These are phyloP conservation scores for Rhodotorula sp. DNA, from an alignment of 1,284 basidiomycete genomes.

Conservation along the genomic window DNA sequence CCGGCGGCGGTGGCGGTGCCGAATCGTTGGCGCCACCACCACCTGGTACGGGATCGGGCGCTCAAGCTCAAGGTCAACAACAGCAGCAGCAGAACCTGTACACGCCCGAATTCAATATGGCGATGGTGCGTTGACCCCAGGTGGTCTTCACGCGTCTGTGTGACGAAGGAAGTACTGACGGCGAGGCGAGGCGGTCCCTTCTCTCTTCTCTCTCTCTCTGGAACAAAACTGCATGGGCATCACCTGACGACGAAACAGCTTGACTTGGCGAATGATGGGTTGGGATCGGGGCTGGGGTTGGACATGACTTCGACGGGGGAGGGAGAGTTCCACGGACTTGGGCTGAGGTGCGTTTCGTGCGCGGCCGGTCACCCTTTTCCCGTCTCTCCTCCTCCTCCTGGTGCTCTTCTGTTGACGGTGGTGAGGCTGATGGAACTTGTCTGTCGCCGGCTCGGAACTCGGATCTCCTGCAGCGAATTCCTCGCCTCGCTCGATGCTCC, in stretches of 20 bases:
- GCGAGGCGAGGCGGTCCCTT: too few relatives aligned
- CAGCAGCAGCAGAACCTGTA: neutral
- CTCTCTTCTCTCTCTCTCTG: neutral
- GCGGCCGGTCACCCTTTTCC: too few relatives aligned
- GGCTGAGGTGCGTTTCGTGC: conserved; percentile 41
- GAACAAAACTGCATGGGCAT: too few relatives aligned
- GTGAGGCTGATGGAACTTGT: too few relatives aligned
- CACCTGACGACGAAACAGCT: conserved; percentile 17
- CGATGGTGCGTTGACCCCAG: conserved; percentile 29
- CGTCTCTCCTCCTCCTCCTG: too few relatives aligned
- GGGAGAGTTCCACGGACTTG: conserved; percentile 40
- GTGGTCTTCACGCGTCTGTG: too few relatives aligned
- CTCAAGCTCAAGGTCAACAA: too few relatives aligned
- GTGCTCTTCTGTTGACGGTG: too few relatives aligned
- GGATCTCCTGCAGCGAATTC: conserved; percentile 62
- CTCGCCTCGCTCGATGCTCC: conserved; percentile 57
- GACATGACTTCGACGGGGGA: conserved; percentile 36
- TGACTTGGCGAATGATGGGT: conserved; percentile 37
- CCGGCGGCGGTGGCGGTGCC: too few relatives aligned
- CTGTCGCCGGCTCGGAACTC: too few relatives aligned
- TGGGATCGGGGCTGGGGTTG: conserved; percentile 35
- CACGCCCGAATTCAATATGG: conserved; percentile 35
- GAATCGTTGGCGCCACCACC: neutral
- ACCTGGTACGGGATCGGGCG: neutral
- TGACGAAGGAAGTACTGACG: too few relatives aligned